Evolutionary conservation across 2,329 filamentous ascomycete species (phyloP), one percentile per base, ranked within the genome.

Genomic region (Colletotrichum sublineola): DNA sequence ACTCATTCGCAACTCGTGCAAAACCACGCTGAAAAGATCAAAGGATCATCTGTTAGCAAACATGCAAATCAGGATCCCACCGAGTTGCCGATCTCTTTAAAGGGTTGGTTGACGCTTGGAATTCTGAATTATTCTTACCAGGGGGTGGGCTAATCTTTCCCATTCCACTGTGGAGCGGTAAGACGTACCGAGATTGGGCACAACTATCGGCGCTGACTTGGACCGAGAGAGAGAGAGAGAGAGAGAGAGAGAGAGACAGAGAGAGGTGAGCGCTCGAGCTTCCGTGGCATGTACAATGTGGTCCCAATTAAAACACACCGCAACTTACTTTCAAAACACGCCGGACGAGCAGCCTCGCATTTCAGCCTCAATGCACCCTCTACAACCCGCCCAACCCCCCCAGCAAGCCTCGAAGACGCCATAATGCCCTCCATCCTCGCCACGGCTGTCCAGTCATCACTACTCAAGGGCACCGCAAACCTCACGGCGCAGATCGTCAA

Each of bases 281-380:
- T 11, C 62, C 52, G 53, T 68, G 65, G 33, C 46, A 62, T 46
- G 46, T 44, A 69, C 70, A 71, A 68, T 64, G 70, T 73, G 70
- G 66, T 73, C 70, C 66, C 67, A 73, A 73, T 53, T 50, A 40
- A 73, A 50, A 70, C 66, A 73, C 66, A 73, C 70, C 60, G 70
- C 60, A 72, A 63, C 52, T 68, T 14, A 58, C 53, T 48, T 5
- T 18, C 8, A 46, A 57, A 63, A 52, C 50, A 24, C 46, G 20
- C 46, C 63, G 50, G 44, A 63, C 33, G 7, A 60, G 58, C 40
- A 18, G 42, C 58, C 36, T 42, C 50, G 5, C 50, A 44, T 36
- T 15, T 36, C 50, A 36, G 62, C 62, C 62, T 55, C 50, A 36
- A 64, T 64, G 62, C 62, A 50, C 69, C 48, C 62, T 38, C 31